A percentile compares a stretch with the other conserved stretches of the same genome.
phyloP scores from a whole-genome alignment of 2,329 filamentous ascomycete genomes.

The Aquanectria penicillioides region DNA sequence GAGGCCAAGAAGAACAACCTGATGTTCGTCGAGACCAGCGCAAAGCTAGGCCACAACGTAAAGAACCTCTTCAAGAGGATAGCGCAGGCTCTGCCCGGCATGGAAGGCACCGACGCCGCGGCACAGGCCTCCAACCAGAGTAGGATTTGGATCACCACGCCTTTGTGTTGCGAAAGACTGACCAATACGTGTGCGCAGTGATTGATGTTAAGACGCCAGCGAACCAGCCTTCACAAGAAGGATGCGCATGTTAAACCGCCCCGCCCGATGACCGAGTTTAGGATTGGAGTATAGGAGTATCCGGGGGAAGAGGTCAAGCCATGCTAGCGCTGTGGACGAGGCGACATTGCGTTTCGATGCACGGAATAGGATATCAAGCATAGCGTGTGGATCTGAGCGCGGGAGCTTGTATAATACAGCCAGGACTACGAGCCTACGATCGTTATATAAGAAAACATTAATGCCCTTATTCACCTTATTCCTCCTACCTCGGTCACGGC shows the following conservation, averaged over 20 bases:
- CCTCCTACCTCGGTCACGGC: no score
- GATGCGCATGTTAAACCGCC: slow-evolving; percentile 61
- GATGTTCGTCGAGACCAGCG: slow-evolving; percentile 99
- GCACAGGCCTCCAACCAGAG: slow-evolving; percentile 80
- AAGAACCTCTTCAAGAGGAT: slow-evolving; percentile 98
- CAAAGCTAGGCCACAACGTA: slow-evolving; percentile 97
- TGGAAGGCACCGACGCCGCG: slow-evolving; percentile 89
- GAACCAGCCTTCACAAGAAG: slow-evolving; percentile 75
- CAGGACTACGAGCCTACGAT: slow-evolving; percentile 46
- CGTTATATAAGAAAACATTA: slow-evolving; percentile 45
- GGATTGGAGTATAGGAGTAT: slow-evolving; percentile 41
- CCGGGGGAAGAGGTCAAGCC: slow-evolving; percentile 32
- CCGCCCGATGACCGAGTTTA: slow-evolving; percentile 24
- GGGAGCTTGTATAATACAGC: slow-evolving; percentile 49
- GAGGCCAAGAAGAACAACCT: slow-evolving; percentile 97
- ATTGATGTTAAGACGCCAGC: slow-evolving; percentile 91
- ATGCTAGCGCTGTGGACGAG: slow-evolving; percentile 30
- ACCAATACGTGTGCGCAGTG: slow-evolving; percentile 63
- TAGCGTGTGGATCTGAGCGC: slow-evolving; percentile 45
- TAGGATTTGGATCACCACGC: slow-evolving; percentile 58
- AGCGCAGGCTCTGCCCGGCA: slow-evolving; percentile 95
- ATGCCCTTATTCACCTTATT: slow-evolving; percentile 35
- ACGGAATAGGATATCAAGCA: slow-evolving; percentile 45
- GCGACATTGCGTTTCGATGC: slow-evolving; percentile 27
- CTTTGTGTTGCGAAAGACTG: neutral